Percentiles rank a stretch among this genome's conserved stretches.
Conservation (phyloP, 139 green algal genomes). For the Chloropicon primus region DNA sequence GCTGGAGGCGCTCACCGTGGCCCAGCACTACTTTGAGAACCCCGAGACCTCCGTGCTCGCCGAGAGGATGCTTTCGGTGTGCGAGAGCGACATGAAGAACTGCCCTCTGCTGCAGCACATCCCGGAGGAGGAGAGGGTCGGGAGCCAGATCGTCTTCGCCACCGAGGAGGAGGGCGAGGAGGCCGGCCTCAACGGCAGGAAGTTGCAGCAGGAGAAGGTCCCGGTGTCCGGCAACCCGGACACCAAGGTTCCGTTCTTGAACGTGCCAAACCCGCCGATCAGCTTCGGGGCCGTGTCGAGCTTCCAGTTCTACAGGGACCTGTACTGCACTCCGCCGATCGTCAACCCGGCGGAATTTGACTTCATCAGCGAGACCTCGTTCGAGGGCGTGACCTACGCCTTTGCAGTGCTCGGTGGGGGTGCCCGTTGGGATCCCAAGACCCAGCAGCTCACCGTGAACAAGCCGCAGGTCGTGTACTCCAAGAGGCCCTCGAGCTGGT, state of each 20-base stretch:
- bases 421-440: not conserved
- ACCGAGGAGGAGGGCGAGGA: not conserved
- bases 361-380: not conserved
- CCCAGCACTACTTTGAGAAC: not conserved
- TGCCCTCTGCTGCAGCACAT: not conserved
- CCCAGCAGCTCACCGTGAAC: not conserved
- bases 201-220: not conserved
- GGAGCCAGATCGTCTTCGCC: not conserved
- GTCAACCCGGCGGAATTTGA: not conserved
- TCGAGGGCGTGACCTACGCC: not conserved
- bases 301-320: not conserved
- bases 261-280: not conserved
- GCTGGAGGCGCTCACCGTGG: not conserved
- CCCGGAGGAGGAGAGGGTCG: not conserved
- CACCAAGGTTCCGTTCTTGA: not conserved
- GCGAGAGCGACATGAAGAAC: not conserved
- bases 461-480: not conserved
- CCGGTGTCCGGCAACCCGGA: not conserved
- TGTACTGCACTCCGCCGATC: not conserved
- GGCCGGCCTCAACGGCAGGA: not conserved
- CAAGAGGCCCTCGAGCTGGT: not conserved
- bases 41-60: not conserved
- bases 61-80: not conserved
- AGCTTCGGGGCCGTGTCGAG: not conserved
- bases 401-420: not conserved